Base-by-base conservation (phyloP, 2,329 filamentous ascomycete genomes). In the Incumbomyces delicatus region DNA sequence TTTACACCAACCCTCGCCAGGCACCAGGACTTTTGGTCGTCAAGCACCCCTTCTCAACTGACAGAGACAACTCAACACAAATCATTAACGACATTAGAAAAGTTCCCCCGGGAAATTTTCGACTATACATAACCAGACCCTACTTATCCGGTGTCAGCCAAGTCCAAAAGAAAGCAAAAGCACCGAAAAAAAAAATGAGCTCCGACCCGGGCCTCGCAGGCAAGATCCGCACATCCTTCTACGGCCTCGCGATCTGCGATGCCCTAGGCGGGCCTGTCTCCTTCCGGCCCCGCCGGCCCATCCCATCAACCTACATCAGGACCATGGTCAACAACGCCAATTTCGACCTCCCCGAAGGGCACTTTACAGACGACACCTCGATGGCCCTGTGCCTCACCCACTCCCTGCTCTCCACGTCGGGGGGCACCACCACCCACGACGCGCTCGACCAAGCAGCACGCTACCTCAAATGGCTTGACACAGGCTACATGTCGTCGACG, bases 251-350 rank as follows among this genome's bases (percentile, higher is more conserved):
- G n/a, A 58, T 67, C 10, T 61, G 55, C 34, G 67, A 71, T 50
- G 68, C 68, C 8, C 62, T 71, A 2, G 68, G 68, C 12, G 68
- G 59, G 1, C 67, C 67, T 2, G 62, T 66, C 1, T 65, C 70
- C 44, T 71, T 70, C 53, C 50, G 53, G 5, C 39, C 43, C 3
- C 58, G 63, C 29, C 62, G 62, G 12, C 58, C 6, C 11, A 14
- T 31, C n/a, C 20, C 18, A 16, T 5, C 6, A 33, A 6, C 3
- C 8, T 45, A 53, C 11, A 59, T 70, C 41, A 64, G 58, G 7
- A 56, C 50, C 3, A 58, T 66, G 36, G 53, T 55, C 34, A 53
- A 53, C 14, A 67, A 67, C 35, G 39, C 42, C 10, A 63, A 59
- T 22, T 68, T 66, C 46, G 38, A 50, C 13, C 50, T 68, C 8